Conservation (phyloP, 257 asterid species). For the Nyctanthes arbortristis region DNA sequence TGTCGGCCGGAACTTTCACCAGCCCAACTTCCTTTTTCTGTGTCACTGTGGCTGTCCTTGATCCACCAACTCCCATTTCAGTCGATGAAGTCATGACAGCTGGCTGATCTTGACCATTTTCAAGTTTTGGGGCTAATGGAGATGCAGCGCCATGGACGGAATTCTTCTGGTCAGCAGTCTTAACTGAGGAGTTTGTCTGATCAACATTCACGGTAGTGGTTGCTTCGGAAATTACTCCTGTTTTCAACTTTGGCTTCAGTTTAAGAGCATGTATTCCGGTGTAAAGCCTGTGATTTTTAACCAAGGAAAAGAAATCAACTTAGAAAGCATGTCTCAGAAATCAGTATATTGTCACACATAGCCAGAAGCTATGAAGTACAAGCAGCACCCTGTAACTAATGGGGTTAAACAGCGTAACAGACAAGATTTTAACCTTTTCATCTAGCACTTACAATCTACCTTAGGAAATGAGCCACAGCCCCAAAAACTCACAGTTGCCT, state of each 20-base stretch:
- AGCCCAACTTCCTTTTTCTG: slow-evolving; percentile 63
- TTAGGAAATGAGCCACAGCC: too few relatives aligned
- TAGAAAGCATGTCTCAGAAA: not conserved
- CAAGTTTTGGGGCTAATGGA: slow-evolving; percentile 70
- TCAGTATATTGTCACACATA: too few relatives aligned
- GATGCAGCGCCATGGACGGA: slow-evolving; percentile 37
- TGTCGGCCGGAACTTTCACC: slow-evolving; percentile 63
- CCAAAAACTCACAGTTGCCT: too few relatives aligned
- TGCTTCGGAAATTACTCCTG: slow-evolving; percentile 65
- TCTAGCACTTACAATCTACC: too few relatives aligned
- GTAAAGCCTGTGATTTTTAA: slow-evolving; percentile 49
- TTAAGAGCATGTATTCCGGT: slow-evolving; percentile 82
- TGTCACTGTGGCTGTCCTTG: slow-evolving; percentile 35
- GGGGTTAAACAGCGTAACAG: too few relatives aligned
- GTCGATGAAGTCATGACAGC: slow-evolving; percentile 34
- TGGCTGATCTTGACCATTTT: slow-evolving; percentile 46
- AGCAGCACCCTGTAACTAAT: too few relatives aligned
- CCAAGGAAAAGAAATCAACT: slow-evolving; percentile 1
- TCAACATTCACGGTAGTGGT: slow-evolving; percentile 58
- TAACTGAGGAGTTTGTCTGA: slow-evolving; percentile 53
- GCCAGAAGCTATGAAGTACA: too few relatives aligned
- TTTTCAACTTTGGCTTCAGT: slow-evolving; percentile 66
- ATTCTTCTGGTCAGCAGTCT: slow-evolving; percentile 55
- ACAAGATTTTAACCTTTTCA: too few relatives aligned
- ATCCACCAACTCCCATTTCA: slow-evolving; percentile 56